phyloP scores from a whole-genome alignment of 2,329 filamentous ascomycete species.

The Fusarium sp. region DNA sequence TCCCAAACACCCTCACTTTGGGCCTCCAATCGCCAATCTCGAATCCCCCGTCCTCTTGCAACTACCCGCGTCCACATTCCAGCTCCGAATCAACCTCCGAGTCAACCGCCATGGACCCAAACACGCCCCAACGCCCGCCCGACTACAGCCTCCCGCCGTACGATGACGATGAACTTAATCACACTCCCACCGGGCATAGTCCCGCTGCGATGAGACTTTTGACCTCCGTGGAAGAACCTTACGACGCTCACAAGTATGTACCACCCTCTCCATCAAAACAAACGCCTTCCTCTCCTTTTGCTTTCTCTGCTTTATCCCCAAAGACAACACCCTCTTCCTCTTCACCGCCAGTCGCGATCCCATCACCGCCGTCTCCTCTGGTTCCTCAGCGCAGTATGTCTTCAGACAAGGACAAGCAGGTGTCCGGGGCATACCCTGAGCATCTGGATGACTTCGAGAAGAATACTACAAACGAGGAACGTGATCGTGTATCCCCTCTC shows the following conservation, averaged over 20 bases:
- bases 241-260: conserved; percentile 68
- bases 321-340: conserved; percentile 25
- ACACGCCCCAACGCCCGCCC: conserved; percentile 64
- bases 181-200: conserved; percentile 61
- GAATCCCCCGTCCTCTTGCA: conserved; percentile 30
- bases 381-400: conserved; percentile 17
- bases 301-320: conserved; percentile 16
- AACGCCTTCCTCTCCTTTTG: conserved; percentile 12
- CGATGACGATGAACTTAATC: conserved; percentile 62
- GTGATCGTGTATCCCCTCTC: conserved; percentile 14
- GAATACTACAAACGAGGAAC: conserved; percentile 5
- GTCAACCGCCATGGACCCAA: conserved; percentile 60
- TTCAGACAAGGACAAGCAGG: conserved; percentile 13
- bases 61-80: conserved; percentile 46
- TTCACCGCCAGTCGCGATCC: conserved; percentile 30
- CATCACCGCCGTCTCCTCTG: conserved; percentile 23
- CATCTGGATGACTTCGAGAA: conserved; percentile 15
- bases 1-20: conserved; percentile 4
- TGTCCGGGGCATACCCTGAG: conserved; percentile 5
- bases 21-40: conserved; percentile 15
- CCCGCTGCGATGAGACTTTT: conserved; percentile 69
- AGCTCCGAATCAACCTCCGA: conserved; percentile 37
- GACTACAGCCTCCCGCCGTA: conserved; percentile 70
- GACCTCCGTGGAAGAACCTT: conserved; percentile 71
- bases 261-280: conserved; percentile 35